A percentile compares a stretch with the other conserved stretches of the same genome.
phyloP scores from a whole-genome alignment of 257 asterid genomes.

The Fraxinus pennsylvanica region DNA sequence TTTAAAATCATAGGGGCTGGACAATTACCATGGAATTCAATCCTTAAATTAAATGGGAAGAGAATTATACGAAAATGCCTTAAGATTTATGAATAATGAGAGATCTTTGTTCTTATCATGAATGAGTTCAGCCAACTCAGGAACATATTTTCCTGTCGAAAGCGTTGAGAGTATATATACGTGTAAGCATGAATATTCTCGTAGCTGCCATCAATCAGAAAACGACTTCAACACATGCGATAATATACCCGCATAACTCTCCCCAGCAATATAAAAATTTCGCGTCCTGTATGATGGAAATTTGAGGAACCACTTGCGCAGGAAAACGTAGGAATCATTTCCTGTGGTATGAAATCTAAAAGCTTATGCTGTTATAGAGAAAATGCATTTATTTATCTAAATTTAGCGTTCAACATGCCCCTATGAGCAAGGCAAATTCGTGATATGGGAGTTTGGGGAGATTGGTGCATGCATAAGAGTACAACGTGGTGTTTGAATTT shows the following conservation, averaged over 20 bases:
- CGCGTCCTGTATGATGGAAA: conserved; percentile 61
- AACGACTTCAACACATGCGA: neutral
- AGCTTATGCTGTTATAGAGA: neutral
- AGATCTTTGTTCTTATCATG: conserved; percentile 63
- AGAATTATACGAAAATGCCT: conserved; percentile 69
- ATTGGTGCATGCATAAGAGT: too few relatives aligned
- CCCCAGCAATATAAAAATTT: conserved; percentile 69
- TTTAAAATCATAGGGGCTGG: too few relatives aligned
- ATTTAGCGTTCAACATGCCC: too few relatives aligned
- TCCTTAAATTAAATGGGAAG: neutral
- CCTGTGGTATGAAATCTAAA: conserved; percentile 34
- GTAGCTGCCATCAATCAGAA: too few relatives aligned
- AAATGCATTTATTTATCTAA: too few relatives aligned
- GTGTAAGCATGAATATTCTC: too few relatives aligned
- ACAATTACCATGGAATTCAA: neutral
- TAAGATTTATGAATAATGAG: conserved; percentile 66
- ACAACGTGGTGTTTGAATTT: too few relatives aligned
- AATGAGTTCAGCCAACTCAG: conserved; percentile 81
- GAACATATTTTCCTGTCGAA: conserved; percentile 68
- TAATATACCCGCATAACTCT: conserved; percentile 79
- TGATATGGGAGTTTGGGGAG: too few relatives aligned
- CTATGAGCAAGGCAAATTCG: too few relatives aligned
- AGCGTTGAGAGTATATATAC: too few relatives aligned
- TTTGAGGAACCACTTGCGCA: conserved; percentile 76
- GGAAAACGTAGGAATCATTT: conserved; percentile 78